phyloP scores from a whole-genome alignment of 371 early-diverging fungal species.

The Fennellomyces sp. region DNA sequence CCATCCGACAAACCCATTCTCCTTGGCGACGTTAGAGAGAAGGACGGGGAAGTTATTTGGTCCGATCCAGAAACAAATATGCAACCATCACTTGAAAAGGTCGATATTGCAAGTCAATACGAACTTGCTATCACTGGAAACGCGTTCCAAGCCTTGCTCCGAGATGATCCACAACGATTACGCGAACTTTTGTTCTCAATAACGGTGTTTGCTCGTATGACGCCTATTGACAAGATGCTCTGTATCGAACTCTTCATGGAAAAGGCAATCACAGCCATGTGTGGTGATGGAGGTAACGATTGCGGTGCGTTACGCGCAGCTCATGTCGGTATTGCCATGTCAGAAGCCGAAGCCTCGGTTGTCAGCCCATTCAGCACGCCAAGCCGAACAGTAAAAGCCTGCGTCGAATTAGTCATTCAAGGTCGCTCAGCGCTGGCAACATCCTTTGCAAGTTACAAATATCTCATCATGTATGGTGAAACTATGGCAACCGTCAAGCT shows the following conservation, averaged over 20 bases:
- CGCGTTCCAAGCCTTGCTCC: slow-evolving; percentile 59
- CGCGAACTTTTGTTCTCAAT: slow-evolving; percentile 51
- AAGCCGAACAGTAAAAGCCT: slow-evolving; percentile 62
- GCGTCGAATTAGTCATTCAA: slow-evolving; percentile 74
- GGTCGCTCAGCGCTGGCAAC: slow-evolving; percentile 80
- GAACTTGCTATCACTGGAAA: slow-evolving; percentile 78
- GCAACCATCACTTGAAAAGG: slow-evolving; percentile 34
- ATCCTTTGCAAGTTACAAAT: slow-evolving; percentile 78
- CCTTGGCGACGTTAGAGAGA: slow-evolving; percentile 44
- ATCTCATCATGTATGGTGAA: slow-evolving; percentile 80
- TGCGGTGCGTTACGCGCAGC: slow-evolving; percentile 91
- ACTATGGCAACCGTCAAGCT: slow-evolving; percentile 73
- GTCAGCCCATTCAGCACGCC: slow-evolving; percentile 83
- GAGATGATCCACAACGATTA: slow-evolving; percentile 32
- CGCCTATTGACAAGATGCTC: slow-evolving; percentile 72
- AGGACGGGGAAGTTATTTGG: slow-evolving; percentile 46
- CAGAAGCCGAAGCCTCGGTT: slow-evolving; percentile 77
- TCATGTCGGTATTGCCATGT: slow-evolving; percentile 89
- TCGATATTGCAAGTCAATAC: slow-evolving; percentile 32
- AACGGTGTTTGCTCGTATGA: slow-evolving; percentile 82
- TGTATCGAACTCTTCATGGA: slow-evolving; percentile 79
- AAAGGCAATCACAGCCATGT: slow-evolving; percentile 81
- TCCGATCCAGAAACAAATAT: slow-evolving; percentile 53
- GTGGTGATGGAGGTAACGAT: slow-evolving; percentile 97
- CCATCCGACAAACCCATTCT: slow-evolving; percentile 44